These are phyloP conservation scores for Beauveria sp. DNA, from an alignment of 2,329 filamentous ascomycete genomes.

Conservation along the genomic window DNA sequence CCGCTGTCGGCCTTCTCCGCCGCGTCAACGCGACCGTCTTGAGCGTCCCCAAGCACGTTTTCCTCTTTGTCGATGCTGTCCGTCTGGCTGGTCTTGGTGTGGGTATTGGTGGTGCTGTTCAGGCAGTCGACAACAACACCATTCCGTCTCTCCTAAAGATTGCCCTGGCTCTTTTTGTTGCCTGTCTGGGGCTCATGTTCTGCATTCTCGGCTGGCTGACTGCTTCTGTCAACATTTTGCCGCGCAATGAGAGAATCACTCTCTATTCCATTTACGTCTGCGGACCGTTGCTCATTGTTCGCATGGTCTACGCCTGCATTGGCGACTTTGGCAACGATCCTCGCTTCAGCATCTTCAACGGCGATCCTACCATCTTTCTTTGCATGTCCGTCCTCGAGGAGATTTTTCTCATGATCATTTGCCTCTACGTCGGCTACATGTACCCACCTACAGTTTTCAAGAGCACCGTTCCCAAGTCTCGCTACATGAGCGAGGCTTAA, in stretches of 20 bases:
- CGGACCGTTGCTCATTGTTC: conserved; percentile 13
- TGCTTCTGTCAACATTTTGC: neutral
- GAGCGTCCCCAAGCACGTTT: neutral
- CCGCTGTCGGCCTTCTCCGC: conserved; percentile 11
- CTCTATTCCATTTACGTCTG: conserved; percentile 11
- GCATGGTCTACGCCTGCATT: conserved; percentile 13
- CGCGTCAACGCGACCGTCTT: conserved; percentile 8
- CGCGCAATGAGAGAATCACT: conserved; percentile 10
- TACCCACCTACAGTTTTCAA: conserved; percentile 8
- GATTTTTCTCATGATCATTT: conserved; percentile 13
- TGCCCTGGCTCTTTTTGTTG: conserved; percentile 13
- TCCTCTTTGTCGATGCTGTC: conserved; percentile 7
- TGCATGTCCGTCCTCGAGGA: conserved; percentile 14
- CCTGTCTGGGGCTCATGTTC: conserved; percentile 12
- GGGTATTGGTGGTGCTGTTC: conserved; percentile 11
- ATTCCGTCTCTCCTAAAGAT: conserved; percentile 10
- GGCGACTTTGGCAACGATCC: conserved; percentile 12
- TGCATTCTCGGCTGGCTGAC: conserved; percentile 9
- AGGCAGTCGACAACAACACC: conserved; percentile 9
- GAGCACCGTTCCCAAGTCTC: neutral
- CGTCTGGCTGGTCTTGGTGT: conserved; percentile 11
- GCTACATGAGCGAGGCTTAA: conserved; percentile 4
- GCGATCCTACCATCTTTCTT: conserved; percentile 13
- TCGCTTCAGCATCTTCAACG: conserved; percentile 13
- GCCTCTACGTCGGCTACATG: conserved; percentile 11